phyloP scores from a whole-genome alignment of 2,329 filamentous ascomycete species.

The Hypoxylon sp. region DNA sequence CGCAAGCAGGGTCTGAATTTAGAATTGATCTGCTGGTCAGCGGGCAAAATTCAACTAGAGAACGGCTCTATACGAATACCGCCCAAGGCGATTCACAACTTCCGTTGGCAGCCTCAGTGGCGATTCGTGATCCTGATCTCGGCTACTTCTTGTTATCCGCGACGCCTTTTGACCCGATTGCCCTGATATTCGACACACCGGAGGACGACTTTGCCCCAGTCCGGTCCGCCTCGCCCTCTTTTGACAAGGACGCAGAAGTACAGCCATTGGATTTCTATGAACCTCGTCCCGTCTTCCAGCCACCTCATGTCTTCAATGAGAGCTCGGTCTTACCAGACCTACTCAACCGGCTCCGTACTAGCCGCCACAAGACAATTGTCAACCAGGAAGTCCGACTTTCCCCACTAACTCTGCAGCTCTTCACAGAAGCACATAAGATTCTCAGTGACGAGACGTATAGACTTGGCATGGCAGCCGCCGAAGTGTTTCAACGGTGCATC shows the following conservation, averaged over 20 bases:
- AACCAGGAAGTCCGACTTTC: constrained; percentile 79
- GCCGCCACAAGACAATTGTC: constrained; percentile 72
- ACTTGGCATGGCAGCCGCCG: constrained; percentile 78
- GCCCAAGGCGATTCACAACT: constrained; percentile 60
- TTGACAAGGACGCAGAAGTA: constrained; percentile 61
- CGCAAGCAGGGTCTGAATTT: constrained; percentile 72
- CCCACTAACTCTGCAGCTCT: constrained; percentile 77
- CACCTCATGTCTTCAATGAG: constrained; percentile 72
- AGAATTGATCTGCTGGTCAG: constrained; percentile 73
- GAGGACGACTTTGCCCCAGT: constrained; percentile 66
- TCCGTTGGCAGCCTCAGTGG: constrained; percentile 68
- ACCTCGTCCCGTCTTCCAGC: constrained; percentile 76
- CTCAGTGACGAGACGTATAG: constrained; percentile 78
- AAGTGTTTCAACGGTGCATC: constrained; percentile 80
- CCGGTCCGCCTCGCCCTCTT: constrained; percentile 61
- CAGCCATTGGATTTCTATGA: constrained; percentile 69
- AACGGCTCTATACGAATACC: constrained; percentile 70
- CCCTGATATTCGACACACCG: constrained; percentile 72
- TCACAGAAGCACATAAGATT: constrained; percentile 80
- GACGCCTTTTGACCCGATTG: constrained; percentile 70
- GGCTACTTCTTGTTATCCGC: constrained; percentile 75
- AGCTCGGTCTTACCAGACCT: constrained; percentile 69
- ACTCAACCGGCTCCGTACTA: constrained; percentile 70
- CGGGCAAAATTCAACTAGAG: constrained; percentile 69
- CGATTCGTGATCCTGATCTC: constrained; percentile 73